Base-by-base conservation (phyloP, 352 stramenopile species). In the Phytophthora palmivora region DNA sequence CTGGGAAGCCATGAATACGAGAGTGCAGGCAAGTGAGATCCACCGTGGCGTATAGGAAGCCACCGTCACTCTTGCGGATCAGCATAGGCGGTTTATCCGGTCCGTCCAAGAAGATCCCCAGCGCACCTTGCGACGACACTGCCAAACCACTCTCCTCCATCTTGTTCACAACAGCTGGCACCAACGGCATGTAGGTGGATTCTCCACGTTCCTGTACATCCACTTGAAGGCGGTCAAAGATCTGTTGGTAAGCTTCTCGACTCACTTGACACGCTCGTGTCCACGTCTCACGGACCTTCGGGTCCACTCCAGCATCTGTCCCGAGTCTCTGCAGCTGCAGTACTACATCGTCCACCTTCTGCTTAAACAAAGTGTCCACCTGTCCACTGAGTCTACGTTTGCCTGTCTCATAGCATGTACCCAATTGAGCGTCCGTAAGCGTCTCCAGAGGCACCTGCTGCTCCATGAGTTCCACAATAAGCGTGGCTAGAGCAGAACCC, bases 61-160 rank as follows among this genome's bases (percentile, higher is more conserved):
- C 84, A 12, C 87, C 84, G 53, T 95, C 87, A 28, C 86, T 64
- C 64, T 94, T 95, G 36, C 84, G 82, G 32, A 95, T 76, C n/a
- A 95, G 58, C 82, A 95, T 92, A 0, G 87, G 84, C 12, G 84
- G 75, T 24, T 92, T 92, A 45, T 91, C 73, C 0, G 58, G 72
- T 0, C 84, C 84, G 32, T 92, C 79, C 8, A 93, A 66, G 48
- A 95, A 95, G 24, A 92, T 76, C 1, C 84, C 88, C 5, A 92
- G 53, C 18, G 87, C 87, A 14, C 84, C 87, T 24, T 78, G 81
- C 1, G 84, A 92, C 36, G 74, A 53, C 2, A 87, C 72, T 0
- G 79, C 79, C 6, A 92, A 43, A 0, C 85, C 82, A 15, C 46
- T 66, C 3, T 69, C 43, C 58, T 82, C 58, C 45, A 94, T 71